Conservation (phyloP, 1,284 basidiomycete species). For the Rhodotorula sp. region DNA sequence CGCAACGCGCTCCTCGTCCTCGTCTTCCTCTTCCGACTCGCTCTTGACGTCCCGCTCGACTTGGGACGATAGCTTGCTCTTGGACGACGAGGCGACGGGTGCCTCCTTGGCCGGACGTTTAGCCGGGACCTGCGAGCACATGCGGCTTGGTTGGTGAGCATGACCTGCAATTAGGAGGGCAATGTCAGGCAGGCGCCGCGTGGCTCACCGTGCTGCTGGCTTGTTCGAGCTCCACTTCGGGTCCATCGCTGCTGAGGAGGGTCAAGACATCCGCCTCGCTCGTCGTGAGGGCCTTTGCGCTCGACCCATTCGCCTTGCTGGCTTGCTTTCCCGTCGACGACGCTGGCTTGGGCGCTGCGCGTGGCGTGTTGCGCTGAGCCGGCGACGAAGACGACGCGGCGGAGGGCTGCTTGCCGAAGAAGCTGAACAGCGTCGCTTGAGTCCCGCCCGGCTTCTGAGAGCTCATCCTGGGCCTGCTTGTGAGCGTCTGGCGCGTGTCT, state of each 20-base stretch:
- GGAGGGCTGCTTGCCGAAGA: conserved; percentile 49
- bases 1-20: conserved; percentile 24
- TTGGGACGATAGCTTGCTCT: background rate
- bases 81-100: background rate
- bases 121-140: conserved; percentile 10
- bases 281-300: conserved; percentile 6
- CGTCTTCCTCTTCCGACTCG: conserved; percentile 11
- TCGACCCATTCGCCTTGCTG: background rate
- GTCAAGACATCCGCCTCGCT: conserved; percentile 17
- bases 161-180: background rate
- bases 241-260: conserved; percentile 11
- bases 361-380: background rate
- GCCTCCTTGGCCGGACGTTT: conserved; percentile 18
- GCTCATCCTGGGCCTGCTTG: background rate
- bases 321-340: conserved; percentile 1
- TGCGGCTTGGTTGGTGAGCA: background rate
- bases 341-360: background rate
- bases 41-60: background rate
- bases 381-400: conserved; percentile 6
- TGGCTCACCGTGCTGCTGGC: conserved; percentile 12
- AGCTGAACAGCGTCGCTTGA: conserved; percentile 52
- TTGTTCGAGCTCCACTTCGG: conserved; percentile 24
- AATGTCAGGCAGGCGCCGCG: background rate
- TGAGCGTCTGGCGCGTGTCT: background rate
- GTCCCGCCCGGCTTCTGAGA: conserved; percentile 25